Evolutionary conservation across 441 rosid genomes (phyloP), one percentile per base, ranked within the genome.

Genomic region (Euphorbia corollata): DNA sequence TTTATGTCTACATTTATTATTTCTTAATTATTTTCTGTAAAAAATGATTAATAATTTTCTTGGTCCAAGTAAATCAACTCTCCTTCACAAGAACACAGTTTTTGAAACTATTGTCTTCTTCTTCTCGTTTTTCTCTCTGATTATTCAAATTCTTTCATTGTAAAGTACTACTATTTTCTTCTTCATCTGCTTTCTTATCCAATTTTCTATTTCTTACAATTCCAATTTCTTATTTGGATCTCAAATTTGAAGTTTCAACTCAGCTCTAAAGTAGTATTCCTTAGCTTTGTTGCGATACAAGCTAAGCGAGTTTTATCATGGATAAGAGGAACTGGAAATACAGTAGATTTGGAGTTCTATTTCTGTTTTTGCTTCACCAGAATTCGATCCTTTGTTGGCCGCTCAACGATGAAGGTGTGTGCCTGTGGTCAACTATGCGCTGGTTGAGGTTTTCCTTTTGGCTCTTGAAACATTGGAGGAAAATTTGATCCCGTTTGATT

Each of bases 381-480:
- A 81, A 75, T 68, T 74, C 71, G 69, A 74, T 68, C 61, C 68
- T 74, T 36, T 80, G 85, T 62, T 78, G 53, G 65, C 72, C 85
- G 61, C 83, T 80, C 59, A 78, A 78, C 73, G 64, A 66, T 11
- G 93, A 90, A 83, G 98, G 97, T 27, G 73, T 24, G 22, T n/a
- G 67, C 41, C 50, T 4, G 3, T 9, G 12, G 22, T 20, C 27
- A 54, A 54, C 75, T 12, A 34, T 18, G 68, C 18, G 23, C 24
- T n/a, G 61, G 8, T 43, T 34, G 13, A 4, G 34, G 27, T 64
- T 24, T 59, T 58, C 50, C 66, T 53, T 55, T 64, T 2, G 51
- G 38, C 47, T 72, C 64, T 70, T 20, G 61, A 12, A 61, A 34
- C 43, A 55, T n/a, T 61, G 45, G 39, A 73, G 51, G 75, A 43